These are phyloP conservation scores for Coriaria nepalensis DNA, from an alignment of 306 rosid genomes.

Conservation along the genomic window DNA sequence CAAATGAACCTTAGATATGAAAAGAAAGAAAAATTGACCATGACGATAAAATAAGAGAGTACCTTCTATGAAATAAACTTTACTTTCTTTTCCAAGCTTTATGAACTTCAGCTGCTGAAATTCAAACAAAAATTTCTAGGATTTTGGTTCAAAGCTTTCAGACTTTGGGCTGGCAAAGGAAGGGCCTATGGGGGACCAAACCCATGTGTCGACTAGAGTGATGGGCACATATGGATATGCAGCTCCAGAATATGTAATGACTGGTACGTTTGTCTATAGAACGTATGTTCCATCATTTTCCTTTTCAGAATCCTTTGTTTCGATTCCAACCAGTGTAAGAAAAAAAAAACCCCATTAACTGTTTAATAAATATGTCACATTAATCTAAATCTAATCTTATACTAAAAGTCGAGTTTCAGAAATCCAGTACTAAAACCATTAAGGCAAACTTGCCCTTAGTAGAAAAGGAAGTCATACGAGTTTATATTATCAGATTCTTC, in stretches of 20 bases:
- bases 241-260: constrained; percentile 75
- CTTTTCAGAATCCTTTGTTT: too few species aligned
- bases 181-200: constrained; percentile 75
- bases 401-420: too few species aligned
- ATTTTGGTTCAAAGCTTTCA: constrained; percentile 63
- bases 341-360: too few species aligned
- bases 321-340: too few species aligned
- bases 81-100: neutral
- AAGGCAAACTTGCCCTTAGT: too few species aligned
- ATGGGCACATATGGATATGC: constrained; percentile 82
- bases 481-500: too few species aligned
- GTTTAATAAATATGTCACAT: too few species aligned
- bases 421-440: too few species aligned
- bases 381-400: too few species aligned
- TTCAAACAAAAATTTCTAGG: constrained; percentile 28
- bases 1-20: too few species aligned
- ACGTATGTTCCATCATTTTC: neutral
- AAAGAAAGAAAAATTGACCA: too few species aligned
- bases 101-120: constrained; percentile 17
- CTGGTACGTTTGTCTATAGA: constrained; percentile 34
- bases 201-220: constrained; percentile 74
- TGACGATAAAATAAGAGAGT: neutral
- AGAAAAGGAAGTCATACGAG: too few species aligned
- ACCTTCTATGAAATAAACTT: neutral
- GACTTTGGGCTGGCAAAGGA: constrained; percentile 80